Conservation (phyloP, 2,329 filamentous ascomycete species). For the Cytospora leucostoma region DNA sequence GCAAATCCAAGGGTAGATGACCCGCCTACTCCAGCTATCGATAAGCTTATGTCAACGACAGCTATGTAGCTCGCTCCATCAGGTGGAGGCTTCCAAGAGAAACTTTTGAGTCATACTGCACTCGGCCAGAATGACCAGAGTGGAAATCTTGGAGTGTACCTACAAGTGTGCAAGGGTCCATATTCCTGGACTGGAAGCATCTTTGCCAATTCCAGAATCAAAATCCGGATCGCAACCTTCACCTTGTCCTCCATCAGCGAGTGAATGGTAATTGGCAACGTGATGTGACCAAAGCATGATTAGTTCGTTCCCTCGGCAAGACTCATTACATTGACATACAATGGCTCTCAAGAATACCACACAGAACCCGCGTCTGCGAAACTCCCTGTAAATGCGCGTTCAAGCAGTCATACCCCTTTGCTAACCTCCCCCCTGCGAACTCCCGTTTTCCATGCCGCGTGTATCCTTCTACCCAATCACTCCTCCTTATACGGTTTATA, state of each 20-base stretch:
- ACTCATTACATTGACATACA: neutral
- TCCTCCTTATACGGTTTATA: slow-evolving; percentile 31
- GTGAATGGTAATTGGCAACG: too few species aligned
- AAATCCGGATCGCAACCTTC: too few species aligned
- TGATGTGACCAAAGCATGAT: neutral
- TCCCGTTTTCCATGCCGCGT: neutral
- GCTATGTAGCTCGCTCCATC: neutral
- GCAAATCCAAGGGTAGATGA: slow-evolving; percentile 8
- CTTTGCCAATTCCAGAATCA: too few species aligned
- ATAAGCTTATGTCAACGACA: slow-evolving; percentile 10
- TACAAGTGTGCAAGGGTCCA: too few species aligned
- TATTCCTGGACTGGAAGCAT: too few species aligned
- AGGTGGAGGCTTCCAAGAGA: too few species aligned
- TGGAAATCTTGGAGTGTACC: too few species aligned
- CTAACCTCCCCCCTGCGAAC: neutral
- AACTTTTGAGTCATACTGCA: too few species aligned
- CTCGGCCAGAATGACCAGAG: too few species aligned
- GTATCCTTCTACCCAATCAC: neutral
- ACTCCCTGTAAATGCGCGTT: neutral
- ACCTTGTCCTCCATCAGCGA: too few species aligned
- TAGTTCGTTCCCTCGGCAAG: neutral
- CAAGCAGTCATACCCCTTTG: neutral
- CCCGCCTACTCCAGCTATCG: slow-evolving; percentile 5
- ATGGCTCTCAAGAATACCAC: neutral
- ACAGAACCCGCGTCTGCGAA: neutral